Evolutionary conservation across 2,329 filamentous ascomycete genomes (phyloP).

Genomic region (Neurospora sp.): DNA sequence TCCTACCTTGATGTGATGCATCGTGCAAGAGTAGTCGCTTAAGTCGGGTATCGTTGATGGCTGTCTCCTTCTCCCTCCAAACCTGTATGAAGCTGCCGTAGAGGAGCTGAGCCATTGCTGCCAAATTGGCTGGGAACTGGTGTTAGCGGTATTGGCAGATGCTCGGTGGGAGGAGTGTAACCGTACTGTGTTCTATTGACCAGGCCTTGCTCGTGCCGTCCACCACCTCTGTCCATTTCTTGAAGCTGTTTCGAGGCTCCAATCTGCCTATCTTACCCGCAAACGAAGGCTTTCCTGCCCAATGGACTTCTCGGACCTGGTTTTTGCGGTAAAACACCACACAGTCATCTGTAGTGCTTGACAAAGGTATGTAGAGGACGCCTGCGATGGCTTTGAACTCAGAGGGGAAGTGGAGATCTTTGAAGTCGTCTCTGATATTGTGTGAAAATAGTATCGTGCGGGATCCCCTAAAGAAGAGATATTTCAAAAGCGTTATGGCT

Average conservation of each 20-base stretch:
- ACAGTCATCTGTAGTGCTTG: slow-evolving; percentile 65
- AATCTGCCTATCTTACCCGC: slow-evolving; percentile 63
- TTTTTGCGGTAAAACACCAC: slow-evolving; percentile 79
- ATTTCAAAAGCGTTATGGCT: slow-evolving; percentile 73
- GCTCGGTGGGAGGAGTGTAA: not conserved
- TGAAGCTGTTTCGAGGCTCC: slow-evolving; percentile 71
- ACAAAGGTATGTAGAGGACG: slow-evolving; percentile 71
- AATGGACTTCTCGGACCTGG: slow-evolving; percentile 69
- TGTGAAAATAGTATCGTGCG: slow-evolving; percentile 68
- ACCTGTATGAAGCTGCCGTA: slow-evolving; percentile 85
- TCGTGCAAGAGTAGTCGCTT: slow-evolving; percentile 73
- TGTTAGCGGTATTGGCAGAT: not conserved
- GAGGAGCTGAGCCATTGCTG: slow-evolving; percentile 75
- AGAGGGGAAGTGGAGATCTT: slow-evolving; percentile 66
- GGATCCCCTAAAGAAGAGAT: slow-evolving; percentile 64
- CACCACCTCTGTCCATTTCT: slow-evolving; percentile 70
- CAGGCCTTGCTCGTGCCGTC: slow-evolving; percentile 75
- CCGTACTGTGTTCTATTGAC: slow-evolving; percentile 60
- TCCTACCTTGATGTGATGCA: slow-evolving; percentile 62
- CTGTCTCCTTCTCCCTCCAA: slow-evolving; percentile 81
- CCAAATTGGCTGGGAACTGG: slow-evolving; percentile 54
- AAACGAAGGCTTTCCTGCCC: slow-evolving; percentile 75
- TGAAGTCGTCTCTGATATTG: slow-evolving; percentile 66
- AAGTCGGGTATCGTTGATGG: slow-evolving; percentile 69
- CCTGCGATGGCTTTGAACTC: slow-evolving; percentile 75